Evolutionary conservation across 805 yeast species (phyloP), one percentile per base, ranked within the genome.

Genomic region (Danielia oregonensis): DNA sequence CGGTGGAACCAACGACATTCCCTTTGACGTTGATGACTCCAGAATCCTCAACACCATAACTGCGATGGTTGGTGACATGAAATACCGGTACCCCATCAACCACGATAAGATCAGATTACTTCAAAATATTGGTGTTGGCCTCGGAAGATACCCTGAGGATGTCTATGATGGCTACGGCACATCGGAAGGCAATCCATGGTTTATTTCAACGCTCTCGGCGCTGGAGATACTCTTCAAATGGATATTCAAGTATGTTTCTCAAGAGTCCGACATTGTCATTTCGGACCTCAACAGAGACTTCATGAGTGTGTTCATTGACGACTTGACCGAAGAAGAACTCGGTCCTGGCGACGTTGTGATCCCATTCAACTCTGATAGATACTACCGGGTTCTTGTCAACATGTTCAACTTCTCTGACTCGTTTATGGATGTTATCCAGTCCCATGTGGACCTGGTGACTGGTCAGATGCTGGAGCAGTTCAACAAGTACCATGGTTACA

Each of bases 61-160:
- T 35, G 72, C 74, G 6, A 57, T 89, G 54, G 71, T 81, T 5
- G 59, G 71, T 24, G 82, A 80, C 44, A 86, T 88, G 93, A 76
- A 74, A 43, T 56, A 65, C 25, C 62, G 93, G 35, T 89, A 83
- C 52, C 95, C 95, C 4, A 73, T 91, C 25, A 91, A 91, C 59
- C 76, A 71, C 38, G 54, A 61, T 17, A 59, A 63, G 30, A 55
- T 69, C 17, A 65, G 67, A 2, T 51, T 63, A 25, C 59, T 43
- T 12, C 37, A 37, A 18, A 38, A 39, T 24, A 49, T 59, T 3
- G 84, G 83, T 3, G 79, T 81, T 32, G 95, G 83, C 0, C 59
- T 89, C 34, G 97, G 97, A 3, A 71, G 97, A 52, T 89, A 89
- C 52, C 96, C 97, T 1, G 97, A 89, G 52, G 97, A 89, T 59